These are phyloP conservation scores for Neoconidiobolus thromboides DNA, from an alignment of 371 early-diverging fungal species.

Conservation along the genomic window DNA sequence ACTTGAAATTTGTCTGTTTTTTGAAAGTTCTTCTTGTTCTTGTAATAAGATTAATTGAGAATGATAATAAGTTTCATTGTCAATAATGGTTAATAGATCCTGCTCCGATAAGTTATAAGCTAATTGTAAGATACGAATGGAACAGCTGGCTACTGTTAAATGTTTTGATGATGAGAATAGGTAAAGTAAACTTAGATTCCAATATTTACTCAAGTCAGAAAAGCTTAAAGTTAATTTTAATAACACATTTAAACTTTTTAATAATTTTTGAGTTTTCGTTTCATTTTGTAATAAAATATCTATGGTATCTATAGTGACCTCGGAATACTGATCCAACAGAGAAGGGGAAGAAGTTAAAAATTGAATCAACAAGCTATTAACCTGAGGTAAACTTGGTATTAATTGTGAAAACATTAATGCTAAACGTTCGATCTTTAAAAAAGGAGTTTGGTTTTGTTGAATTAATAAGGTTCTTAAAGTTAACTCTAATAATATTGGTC, in stretches of 20 bases:
- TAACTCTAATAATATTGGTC: conserved; percentile 66
- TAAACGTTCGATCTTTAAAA: conserved; percentile 16
- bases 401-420: conserved; percentile 41
- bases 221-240: not conserved
- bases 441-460: not conserved
- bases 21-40: conserved; percentile 3
- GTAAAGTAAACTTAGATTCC: not conserved
- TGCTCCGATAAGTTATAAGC: not conserved
- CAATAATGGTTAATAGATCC: not conserved
- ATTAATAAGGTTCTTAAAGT: conserved; percentile 44
- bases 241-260: not conserved
- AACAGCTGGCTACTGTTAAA: not conserved
- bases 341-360: conserved; percentile 30
- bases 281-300: not conserved
- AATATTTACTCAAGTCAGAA: not conserved
- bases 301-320: not conserved
- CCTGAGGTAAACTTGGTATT: conserved; percentile 52
- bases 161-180: not conserved
- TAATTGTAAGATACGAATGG: not conserved
- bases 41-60: conserved; percentile 1
- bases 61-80: not conserved
- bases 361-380: conserved; percentile 27
- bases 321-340: conserved; percentile 20
- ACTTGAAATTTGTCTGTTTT: not conserved
- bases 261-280: not conserved